Evolutionary conservation across 495 filamentous ascomycete species (phyloP).

Genomic region (Emericellopsis terricola): DNA sequence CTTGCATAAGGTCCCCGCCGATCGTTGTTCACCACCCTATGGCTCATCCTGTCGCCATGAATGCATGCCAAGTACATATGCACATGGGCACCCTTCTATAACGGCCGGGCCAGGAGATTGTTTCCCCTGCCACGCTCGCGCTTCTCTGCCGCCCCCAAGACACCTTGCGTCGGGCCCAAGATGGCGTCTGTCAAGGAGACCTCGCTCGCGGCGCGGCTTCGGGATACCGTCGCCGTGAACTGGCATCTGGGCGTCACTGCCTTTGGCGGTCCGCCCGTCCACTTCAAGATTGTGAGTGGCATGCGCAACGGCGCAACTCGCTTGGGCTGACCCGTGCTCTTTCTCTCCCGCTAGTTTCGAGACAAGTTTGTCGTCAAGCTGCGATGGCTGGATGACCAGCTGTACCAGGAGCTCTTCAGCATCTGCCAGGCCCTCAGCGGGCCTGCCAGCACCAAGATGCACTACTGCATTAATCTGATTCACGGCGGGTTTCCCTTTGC

Average conservation of each 20-base stretch:
- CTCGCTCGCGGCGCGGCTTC: not conserved
- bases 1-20: too few species aligned
- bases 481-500: slow-evolving; percentile 45
- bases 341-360: slow-evolving; percentile 35
- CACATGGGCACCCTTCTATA: too few species aligned
- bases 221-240: slow-evolving; percentile 4
- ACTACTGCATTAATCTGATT: slow-evolving; percentile 53
- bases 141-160: too few species aligned
- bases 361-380: slow-evolving; percentile 45
- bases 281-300: slow-evolving; percentile 42
- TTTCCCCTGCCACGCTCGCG: too few species aligned
- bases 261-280: slow-evolving; percentile 55
- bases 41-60: too few species aligned
- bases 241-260: slow-evolving; percentile 57
- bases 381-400: slow-evolving; percentile 61
- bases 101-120: too few species aligned
- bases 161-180: too few species aligned
- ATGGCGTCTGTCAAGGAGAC: too few species aligned
- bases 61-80: too few species aligned
- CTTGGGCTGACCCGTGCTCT: too few species aligned
- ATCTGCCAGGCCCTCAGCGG: slow-evolving; percentile 62
- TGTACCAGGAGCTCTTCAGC: slow-evolving; percentile 75
- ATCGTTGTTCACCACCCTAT: too few species aligned
- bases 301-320: too few species aligned
- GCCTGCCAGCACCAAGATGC: slow-evolving; percentile 65